Percentiles rank a stretch among this genome's conserved stretches.
Evolutionary conservation across 768 basidiomycete genomes (phyloP).

Genomic region (Lentinula detonsa): DNA sequence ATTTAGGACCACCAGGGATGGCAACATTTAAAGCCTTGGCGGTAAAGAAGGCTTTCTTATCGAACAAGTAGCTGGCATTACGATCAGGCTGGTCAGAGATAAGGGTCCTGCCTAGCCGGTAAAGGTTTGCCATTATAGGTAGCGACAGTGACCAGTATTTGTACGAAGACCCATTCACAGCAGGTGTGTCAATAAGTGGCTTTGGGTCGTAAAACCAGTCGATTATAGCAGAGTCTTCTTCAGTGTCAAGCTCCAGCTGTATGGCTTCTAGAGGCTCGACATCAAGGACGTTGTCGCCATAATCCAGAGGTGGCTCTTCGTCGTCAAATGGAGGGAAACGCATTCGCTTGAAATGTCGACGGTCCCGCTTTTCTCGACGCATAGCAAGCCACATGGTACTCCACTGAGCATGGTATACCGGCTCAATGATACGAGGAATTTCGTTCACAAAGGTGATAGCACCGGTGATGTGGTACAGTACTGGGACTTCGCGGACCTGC

Average conservation of each 20-base stretch:
- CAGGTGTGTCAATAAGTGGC: slow-evolving; percentile 83
- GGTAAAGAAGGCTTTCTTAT: slow-evolving; percentile 97
- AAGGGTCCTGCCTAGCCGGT: slow-evolving; percentile 90
- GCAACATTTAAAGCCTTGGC: slow-evolving; percentile 97
- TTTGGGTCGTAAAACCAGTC: slow-evolving; percentile 99
- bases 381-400: slow-evolving; percentile 99
- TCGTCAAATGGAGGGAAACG: slow-evolving; percentile 99
- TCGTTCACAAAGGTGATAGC: slow-evolving; percentile 99
- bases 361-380: slow-evolving; percentile 97
- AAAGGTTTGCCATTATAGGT: slow-evolving; percentile 95
- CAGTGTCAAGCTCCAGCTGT: slow-evolving; percentile 88
- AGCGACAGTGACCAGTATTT: slow-evolving; percentile 88
- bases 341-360: slow-evolving; percentile 99
- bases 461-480: slow-evolving; percentile 97
- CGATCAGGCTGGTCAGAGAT: slow-evolving; percentile 89
- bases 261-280: slow-evolving; percentile 98
- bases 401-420: slow-evolving; percentile 99
- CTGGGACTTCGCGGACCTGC: slow-evolving; percentile 98
- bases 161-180: slow-evolving; percentile 92
- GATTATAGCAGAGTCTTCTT: slow-evolving; percentile 86
- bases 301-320: slow-evolving; percentile 97
- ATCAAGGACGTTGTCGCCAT: slow-evolving; percentile 97
- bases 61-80: slow-evolving; percentile 91
- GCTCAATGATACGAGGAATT: slow-evolving; percentile 94
- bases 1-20: slow-evolving; percentile 97